Percentiles rank a stretch among this genome's conserved stretches.
Evolutionary conservation across 305 asterid species (phyloP).

Genomic region (Petunia hybrid): DNA sequence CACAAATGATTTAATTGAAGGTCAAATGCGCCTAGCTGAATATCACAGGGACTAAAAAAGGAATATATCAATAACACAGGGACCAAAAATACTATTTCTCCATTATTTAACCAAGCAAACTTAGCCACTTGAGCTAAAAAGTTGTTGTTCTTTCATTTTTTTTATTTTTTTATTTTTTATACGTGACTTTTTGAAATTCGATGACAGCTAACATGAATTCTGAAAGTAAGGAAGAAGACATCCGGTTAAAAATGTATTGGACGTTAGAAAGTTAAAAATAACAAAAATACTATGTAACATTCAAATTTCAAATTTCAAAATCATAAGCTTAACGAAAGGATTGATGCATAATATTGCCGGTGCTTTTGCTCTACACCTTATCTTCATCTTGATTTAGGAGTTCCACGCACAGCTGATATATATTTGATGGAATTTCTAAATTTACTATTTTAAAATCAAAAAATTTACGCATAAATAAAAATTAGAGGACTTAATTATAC

Average conservation of each 20-base stretch:
- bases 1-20: too few species aligned
- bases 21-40: too few species aligned
- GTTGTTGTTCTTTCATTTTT: too few species aligned
- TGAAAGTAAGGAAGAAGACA: conserved; percentile 33
- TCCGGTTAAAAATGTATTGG: conserved; percentile 40
- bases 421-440: not conserved
- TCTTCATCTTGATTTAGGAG: too few species aligned
- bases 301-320: not conserved
- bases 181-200: conserved; percentile 40
- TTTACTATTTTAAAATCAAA: not conserved
- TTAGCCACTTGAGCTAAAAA: too few species aligned
- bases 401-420: not conserved
- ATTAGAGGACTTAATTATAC: too few species aligned
- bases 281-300: not conserved
- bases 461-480: too few species aligned
- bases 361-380: not conserved
- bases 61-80: too few species aligned
- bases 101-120: too few species aligned
- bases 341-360: not conserved
- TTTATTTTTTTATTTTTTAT: not conserved
- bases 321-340: not conserved
- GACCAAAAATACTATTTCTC: too few species aligned
- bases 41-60: too few species aligned
- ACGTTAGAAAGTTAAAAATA: not conserved
- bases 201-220: conserved; percentile 58